Evolutionary conservation across 352 stramenopile genomes (phyloP), one percentile per base, ranked within the genome.

Genomic region (Phytopythium litorale): DNA sequence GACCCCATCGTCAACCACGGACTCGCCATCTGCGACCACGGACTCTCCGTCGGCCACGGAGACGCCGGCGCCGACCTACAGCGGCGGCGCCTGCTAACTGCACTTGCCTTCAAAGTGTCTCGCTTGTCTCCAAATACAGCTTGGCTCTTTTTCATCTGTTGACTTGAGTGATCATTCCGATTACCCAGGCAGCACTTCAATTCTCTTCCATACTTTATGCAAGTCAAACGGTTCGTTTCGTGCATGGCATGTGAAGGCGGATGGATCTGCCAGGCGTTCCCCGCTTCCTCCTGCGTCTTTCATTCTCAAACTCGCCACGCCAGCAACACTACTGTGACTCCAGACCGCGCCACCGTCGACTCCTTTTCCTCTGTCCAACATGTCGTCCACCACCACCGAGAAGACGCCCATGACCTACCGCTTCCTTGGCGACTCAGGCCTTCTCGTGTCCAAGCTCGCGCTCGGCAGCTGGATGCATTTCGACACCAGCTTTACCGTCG

Each of bases 381-480:
- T 52, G 46, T 8, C 46, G 46, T 35, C 50, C 50, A n/a, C 16
- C 50, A n/a, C 16, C 7, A 56, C 28, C 48, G 28, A 35, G n/a
- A 33, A 54, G n/a, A 23, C 28, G 16, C 30, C 50, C 19, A 56
- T 56, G 50, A 56, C 50, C 18, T 56, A 70, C 63, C 55, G 63
- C 30, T 65, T 57, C 43, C 56, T 71, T 8, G 65, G 65, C 13
- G 50, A 65, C 45, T 58, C 60, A 4, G 65, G 63, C 3, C 37
- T 71, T 4, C 63, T 71, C 42, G 62, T 71, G 8, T 71, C 62
- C 51, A 62, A 33, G 19, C 52, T 71, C 32, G 65, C 65, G 23
- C 56, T 71, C 23, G 65, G 64, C n/a, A 65, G 62, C 33, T 76
- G 67, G 71, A 66, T 79, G 49, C 70, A 66, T 21, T 76, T 76